Conservation (phyloP, 345 rosid species). For the Gynandropsis gynandra region DNA sequence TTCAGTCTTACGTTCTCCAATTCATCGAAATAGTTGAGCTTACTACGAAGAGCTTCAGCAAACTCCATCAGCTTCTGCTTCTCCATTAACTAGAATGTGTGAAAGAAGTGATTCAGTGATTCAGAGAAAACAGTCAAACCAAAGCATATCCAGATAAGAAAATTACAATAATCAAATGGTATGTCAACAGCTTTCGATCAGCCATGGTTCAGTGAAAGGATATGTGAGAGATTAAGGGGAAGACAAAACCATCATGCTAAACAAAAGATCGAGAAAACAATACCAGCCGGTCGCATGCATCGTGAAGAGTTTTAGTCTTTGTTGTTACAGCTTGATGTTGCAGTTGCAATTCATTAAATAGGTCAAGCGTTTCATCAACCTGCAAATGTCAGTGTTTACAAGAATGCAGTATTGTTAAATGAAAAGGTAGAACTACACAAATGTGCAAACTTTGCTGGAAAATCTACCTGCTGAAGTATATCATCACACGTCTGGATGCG, state of each 20-base stretch:
- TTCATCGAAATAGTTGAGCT: slow-evolving; percentile 96
- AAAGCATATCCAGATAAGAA: slow-evolving; percentile 6
- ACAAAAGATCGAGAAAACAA: slow-evolving; percentile 20
- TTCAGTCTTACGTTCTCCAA: slow-evolving; percentile 97
- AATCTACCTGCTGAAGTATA: slow-evolving; percentile 68
- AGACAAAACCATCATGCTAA: neutral
- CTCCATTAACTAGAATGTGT: slow-evolving; percentile 53
- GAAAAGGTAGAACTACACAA: neutral
- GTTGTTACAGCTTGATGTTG: slow-evolving; percentile 95
- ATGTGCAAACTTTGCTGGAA: slow-evolving; percentile 13
- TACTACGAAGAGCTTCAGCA: slow-evolving; percentile 88
- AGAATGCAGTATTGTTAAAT: neutral
- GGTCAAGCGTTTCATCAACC: slow-evolving; percentile 89
- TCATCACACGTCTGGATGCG: slow-evolving; percentile 86
- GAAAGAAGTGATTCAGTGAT: slow-evolving; percentile 19
- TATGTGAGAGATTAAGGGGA: slow-evolving; percentile 9
- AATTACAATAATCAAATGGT: slow-evolving; percentile 5
- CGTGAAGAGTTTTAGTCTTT: slow-evolving; percentile 97
- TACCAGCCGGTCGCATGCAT: slow-evolving; percentile 94
- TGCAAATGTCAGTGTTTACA: slow-evolving; percentile 23
- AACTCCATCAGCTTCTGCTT: slow-evolving; percentile 83
- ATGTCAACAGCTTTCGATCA: slow-evolving; percentile 7
- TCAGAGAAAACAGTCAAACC: neutral
- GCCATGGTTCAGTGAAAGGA: slow-evolving; percentile 1
- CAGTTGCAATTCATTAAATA: slow-evolving; percentile 72